Percentiles rank a stretch among this genome's conserved stretches.
Evolutionary conservation across 371 early-diverging fungal genomes (phyloP).

Genomic region (Mucor plumbeus): DNA sequence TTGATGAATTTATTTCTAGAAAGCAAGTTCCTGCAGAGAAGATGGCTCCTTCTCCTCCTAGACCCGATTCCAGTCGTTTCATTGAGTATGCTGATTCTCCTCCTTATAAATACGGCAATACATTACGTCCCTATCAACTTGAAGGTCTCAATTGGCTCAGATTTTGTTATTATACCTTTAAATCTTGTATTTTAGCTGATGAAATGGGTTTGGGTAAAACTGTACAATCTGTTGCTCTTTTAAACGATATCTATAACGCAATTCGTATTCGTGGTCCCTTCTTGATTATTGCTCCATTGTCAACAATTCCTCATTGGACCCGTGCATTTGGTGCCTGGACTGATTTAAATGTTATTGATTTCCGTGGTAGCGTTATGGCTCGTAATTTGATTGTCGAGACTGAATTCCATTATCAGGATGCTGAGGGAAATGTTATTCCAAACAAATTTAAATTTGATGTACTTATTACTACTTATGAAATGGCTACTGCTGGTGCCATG

Average conservation of each 20-base stretch:
- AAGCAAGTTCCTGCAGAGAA: constrained; percentile 54
- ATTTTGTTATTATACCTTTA: constrained; percentile 72
- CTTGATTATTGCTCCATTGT: constrained; percentile 80
- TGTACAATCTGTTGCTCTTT: constrained; percentile 78
- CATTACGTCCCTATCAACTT: constrained; percentile 73
- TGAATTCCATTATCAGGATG: constrained; percentile 74
- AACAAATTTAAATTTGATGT: constrained; percentile 81
- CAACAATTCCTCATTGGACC: constrained; percentile 79
- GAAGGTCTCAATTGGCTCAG: constrained; percentile 78
- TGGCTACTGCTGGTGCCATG: constrained; percentile 71
- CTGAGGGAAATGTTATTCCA: constrained; percentile 52
- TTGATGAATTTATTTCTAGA: constrained; percentile 61
- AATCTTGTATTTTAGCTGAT: constrained; percentile 83
- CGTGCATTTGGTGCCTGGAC: constrained; percentile 83
- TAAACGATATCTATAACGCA: constrained; percentile 69
- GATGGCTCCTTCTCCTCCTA: constrained; percentile 48
- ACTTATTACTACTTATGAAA: constrained; percentile 87
- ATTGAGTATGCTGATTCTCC: constrained; percentile 70
- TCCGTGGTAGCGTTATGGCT: constrained; percentile 66
- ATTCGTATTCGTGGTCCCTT: constrained; percentile 71
- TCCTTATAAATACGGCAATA: constrained; percentile 63
- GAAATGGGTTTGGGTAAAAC: constrained; percentile 91
- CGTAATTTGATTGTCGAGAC: constrained; percentile 70
- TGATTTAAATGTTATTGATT: constrained; percentile 76
- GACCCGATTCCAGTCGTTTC: constrained; percentile 63